Base-by-base conservation (phyloP, 2,329 filamentous ascomycete species). In the Aspergillus sp. region DNA sequence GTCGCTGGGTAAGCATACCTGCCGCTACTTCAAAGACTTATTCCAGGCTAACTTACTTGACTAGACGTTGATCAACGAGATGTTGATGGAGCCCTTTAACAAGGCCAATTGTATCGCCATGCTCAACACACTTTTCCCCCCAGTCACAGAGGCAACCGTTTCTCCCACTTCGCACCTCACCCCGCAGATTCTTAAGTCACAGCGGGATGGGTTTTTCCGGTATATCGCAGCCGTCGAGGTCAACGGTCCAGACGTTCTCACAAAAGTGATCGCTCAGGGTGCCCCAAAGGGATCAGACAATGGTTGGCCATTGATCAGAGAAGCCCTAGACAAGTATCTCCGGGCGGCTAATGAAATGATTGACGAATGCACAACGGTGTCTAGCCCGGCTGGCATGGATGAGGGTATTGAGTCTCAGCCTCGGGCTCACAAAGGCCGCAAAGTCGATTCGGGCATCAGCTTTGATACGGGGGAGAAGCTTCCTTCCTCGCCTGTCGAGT, bases 101-200 rank as follows among this genome's bases (percentile, higher is more conserved):
- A 88, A 87, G 72, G 80, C 83, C 67, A 89, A 88, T 70, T 88
- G 87, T 69, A 80, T 88, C 64, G 87, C 85, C 56, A 87, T 89
- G 82, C 82, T 89, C 54, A 89, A 89, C 74, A 89, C 87, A 9
- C 78, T 89, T 30, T 86, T 88, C 64, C 87, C 87, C 7, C 86
- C 87, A 2, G 78, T 83, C 45, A 78, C 79, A 47, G 72, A 74
- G 12, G 72, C 75, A 21, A 74, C 75, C 49, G 67, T 68, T 15
- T 78, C 78, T 47, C 84, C 83, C 5, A 85, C 84, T 9, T 74
- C 80, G 28, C 80, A 84, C 55, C 72, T 88, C 60, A 85, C 81
- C 8, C 72, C 77, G 3, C 72, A 80, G 25, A 79, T 83, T 6
- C 76, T 89, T 57, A 80, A 81, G 59, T 76, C 78, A 12, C 85